Evolutionary conservation across 805 yeast species (phyloP), one percentile per base, ranked within the genome.

Genomic region (Sugiyamaella chiloensis): DNA sequence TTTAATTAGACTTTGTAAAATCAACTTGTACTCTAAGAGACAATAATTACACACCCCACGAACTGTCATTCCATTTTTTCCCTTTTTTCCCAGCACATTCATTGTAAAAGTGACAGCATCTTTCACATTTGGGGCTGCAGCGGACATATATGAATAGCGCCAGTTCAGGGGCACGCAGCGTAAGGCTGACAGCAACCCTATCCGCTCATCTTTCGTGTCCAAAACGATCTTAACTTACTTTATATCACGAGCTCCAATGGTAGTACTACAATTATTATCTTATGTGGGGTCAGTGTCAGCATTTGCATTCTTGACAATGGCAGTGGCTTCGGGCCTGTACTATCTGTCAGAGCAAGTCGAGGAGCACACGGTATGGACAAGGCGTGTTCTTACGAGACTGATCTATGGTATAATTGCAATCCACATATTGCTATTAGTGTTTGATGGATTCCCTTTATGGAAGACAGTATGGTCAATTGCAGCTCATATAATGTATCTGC

Each of bases 311-410:
- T 41, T 55, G 40, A 51, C 56, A 7, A 32, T 60, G 48, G 57
- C 87, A 17, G 82, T 85, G 51, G 97, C 98, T 0, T 86, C 96
- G 1, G 98, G 96, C 0, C 71, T 93, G 27, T 93, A 89, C 71
- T 90, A 89, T 59, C 72, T 91, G 31, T 86, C 96, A 6, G 99
- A 93, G 63, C 68, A 89, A 26, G 95, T 93, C 12, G 99, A 93
- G 63, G 97, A 90, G 60, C 91, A 93, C 64, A 78, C 95, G 0
- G 93, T 86, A 53, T 80, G 89, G 42, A 87, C 98, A 8, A 84
- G 79, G 58, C 68, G 87, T 49, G 72, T 88, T 46, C 70, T 93
- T 31, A 73, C 72, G 39, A 73, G 81, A 53, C 63, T 80, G 44
- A 88, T 90, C 27, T 79, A 80, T 61, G 68, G 69, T 1, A 78